Conservation (phyloP, 75 land plant genomes). For the Pinus taeda region DNA sequence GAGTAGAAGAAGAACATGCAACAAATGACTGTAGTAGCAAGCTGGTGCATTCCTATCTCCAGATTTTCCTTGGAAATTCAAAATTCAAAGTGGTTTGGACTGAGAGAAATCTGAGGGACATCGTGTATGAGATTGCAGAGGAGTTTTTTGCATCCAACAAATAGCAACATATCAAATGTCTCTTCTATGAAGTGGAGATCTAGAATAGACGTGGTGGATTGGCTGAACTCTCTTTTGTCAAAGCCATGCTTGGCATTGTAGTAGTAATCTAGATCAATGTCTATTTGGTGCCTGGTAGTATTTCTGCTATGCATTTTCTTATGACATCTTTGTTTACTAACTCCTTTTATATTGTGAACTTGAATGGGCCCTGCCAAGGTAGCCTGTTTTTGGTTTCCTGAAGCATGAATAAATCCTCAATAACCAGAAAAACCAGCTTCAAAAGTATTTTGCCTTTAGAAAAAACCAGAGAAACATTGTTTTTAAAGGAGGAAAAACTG, state of each 20-base stretch:
- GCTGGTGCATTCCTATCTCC: slow-evolving; percentile 62
- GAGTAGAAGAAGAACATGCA: slow-evolving; percentile 70
- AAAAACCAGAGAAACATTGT: neutral
- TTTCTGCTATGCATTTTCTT: neutral
- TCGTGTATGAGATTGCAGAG: slow-evolving; percentile 46
- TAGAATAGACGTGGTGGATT: slow-evolving; percentile 78
- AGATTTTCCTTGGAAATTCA: slow-evolving; percentile 23
- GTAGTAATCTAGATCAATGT: neutral
- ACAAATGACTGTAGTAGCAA: slow-evolving; percentile 59
- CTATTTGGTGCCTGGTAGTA: neutral
- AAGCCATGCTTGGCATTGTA: slow-evolving; percentile 13
- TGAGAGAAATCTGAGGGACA: slow-evolving; percentile 75
- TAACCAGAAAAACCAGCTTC: too few relatives aligned
- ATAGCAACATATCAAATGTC: slow-evolving; percentile 9
- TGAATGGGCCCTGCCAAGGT: too few relatives aligned
- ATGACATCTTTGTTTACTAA: neutral
- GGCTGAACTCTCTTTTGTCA: slow-evolving; percentile 56
- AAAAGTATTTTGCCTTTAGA: neutral
- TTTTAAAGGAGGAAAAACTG: too few relatives aligned
- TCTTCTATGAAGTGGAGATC: slow-evolving; percentile 47
- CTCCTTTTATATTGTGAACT: neutral
- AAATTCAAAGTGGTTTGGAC: slow-evolving; percentile 77
- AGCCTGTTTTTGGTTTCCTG: too few relatives aligned
- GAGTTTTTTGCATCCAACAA: slow-evolving; percentile 18
- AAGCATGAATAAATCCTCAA: neutral